These are phyloP conservation scores for Spiraea crenata DNA, from an alignment of 331 rosid genomes.

Conservation along the genomic window DNA sequence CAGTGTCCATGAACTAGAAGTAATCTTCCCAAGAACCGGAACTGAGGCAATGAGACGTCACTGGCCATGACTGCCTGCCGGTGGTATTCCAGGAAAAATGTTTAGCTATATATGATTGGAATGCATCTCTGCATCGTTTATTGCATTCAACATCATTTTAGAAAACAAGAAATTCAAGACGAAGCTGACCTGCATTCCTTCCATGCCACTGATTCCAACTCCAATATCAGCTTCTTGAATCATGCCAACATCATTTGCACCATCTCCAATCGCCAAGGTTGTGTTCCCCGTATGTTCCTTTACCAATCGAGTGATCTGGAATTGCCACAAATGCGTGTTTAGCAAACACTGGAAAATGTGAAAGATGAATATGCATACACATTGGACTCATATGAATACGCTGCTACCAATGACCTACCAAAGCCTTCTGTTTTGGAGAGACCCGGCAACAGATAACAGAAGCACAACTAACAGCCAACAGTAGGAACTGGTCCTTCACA, in stretches of 20 bases:
- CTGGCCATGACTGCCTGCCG: slow-evolving; percentile 42
- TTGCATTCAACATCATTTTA: not conserved
- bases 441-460: slow-evolving; percentile 42
- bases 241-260: slow-evolving; percentile 46
- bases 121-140: not conserved
- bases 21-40: slow-evolving; percentile 29
- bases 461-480: slow-evolving; percentile 33
- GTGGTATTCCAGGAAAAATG: not conserved
- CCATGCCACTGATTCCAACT: slow-evolving; percentile 38
- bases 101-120: not conserved
- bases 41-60: slow-evolving; percentile 35
- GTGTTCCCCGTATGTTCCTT: slow-evolving; percentile 29
- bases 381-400: slow-evolving; percentile 6
- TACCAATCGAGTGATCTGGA: slow-evolving; percentile 35
- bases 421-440: slow-evolving; percentile 44
- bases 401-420: slow-evolving; percentile 22
- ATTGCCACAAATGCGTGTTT: not conserved
- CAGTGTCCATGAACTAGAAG: slow-evolving; percentile 41
- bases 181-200: slow-evolving; percentile 41
- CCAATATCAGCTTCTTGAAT: slow-evolving; percentile 43
- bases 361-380: not conserved
- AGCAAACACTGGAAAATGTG: not conserved
- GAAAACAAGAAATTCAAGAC: not conserved
- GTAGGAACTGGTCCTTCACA: slow-evolving; percentile 27
- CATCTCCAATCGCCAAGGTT: slow-evolving; percentile 38